Evolutionary conservation across 306 rosid genomes (phyloP), one percentile per base, ranked within the genome.

Genomic region (Gastrolobium bilobum): DNA sequence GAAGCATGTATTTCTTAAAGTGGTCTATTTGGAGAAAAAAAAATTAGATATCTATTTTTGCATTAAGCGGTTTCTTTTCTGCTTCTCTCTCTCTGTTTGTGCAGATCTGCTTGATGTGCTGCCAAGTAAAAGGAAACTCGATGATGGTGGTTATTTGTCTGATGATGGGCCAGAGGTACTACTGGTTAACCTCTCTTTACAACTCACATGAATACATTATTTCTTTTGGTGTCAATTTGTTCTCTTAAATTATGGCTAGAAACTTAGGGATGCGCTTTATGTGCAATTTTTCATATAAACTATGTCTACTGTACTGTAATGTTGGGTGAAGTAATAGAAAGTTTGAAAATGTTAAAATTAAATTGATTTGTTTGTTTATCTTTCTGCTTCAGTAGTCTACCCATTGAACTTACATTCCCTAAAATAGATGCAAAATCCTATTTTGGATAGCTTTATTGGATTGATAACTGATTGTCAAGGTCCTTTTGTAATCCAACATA

Each of bases 71-170:
- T 31, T 53, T 75, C 13, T 46, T 46, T 40, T 68, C 40, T 56
- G 57, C 11, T 31, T 30, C 3, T 50, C 3, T 10, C 10, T 0
- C 43, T 33, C 7, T 48, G 26, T 20, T 37, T 72, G 29, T 33
- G 72, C 82, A 93, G 98, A 90, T 43, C 82, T 93, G 64, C 83
- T 93, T 14, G 98, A 95, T 73, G 90, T 77, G 10, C 89, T 91
- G 33, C 99, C 96, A 34, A 91, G 82, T 33, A 96, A 96, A 86
- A 89, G 98, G 75, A 96, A 87, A 67, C 37, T 79, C 4, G 94
- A 91, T 82, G 97, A 93, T 46, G 98, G 96, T 38, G 94, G 94
- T 56, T 91, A 89, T 89, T 85, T 63, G 42, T 96, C 97, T 13
- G 98, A 90, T 83, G 97, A 93, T 70, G 91, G 66, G 44, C 54